Base-by-base conservation (phyloP, 768 basidiomycete species). In the Austroboletus festivus region DNA sequence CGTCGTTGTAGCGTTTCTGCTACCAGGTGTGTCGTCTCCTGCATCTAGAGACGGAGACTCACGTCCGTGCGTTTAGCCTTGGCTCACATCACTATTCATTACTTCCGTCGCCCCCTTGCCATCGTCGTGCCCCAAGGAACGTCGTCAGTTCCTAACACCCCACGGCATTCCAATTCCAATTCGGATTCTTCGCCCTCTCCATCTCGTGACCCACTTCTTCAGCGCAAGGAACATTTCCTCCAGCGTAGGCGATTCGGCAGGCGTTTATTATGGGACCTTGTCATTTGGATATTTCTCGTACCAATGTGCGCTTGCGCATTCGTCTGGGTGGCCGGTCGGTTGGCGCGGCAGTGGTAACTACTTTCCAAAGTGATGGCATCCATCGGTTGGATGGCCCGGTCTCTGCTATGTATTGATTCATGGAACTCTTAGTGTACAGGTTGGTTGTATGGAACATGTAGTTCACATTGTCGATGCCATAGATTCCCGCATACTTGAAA, bases 181-280 rank as follows among this genome's bases (percentile, higher is more conserved):
- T 45, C 39, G 11, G 60, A 53, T 21, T 49, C 53, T 13, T 58
- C 57, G 33, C 57, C 52, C 18, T 68, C 52, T 33, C 58, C 73
- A 34, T 66, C 72, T 13, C 67, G 73, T 18, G 86, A 89, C 60
- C 83, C 87, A 48, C 79, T 97, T 19, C 70, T 97, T 26, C 82
- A 88, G 57, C 77, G 88, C 52, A 97, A 97, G 71, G 93, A 97
- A 67, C 74, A 81, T 39, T 82, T 83, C 35, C 70, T 97, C 50
- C 93, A 96, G 68, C 79, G 79, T 46, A 75, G 78, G 39, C 79
- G 92, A 56, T 75, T 84, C 38, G 80, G 81, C 33, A 80, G 80
- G 55, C 76, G 93, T 24, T 69, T 95, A 33, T 65, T 85, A 15
- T 93, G 91, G 88, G 90, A 94, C 65, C 60, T 89, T n/a, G 82